These are phyloP conservation scores for Angomonas ambiguus DNA, from an alignment of 208 protist genomes.

Conservation along the genomic window DNA sequence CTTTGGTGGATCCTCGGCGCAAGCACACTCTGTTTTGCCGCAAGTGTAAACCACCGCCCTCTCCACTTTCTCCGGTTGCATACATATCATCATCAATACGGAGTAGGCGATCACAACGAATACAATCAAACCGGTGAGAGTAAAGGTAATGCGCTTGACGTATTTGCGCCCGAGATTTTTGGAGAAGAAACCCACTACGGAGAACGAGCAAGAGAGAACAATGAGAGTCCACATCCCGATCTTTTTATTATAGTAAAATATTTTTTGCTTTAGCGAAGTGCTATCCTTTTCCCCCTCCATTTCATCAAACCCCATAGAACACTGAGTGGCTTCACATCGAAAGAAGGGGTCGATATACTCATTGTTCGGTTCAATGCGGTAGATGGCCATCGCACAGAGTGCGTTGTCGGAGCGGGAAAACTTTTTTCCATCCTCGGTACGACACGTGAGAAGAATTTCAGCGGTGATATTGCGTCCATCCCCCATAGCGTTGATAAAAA, in stretches of 20 bases:
- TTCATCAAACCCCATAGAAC: constrained; percentile 39
- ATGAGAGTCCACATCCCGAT: constrained; percentile 45
- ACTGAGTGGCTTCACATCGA: constrained; percentile 43
- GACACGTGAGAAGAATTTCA: constrained; percentile 60
- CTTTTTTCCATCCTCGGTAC: constrained; percentile 47
- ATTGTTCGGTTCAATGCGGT: constrained; percentile 60
- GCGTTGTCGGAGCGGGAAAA: constrained; percentile 31
- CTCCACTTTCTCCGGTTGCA: constrained; percentile 26
- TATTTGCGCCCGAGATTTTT: constrained; percentile 28
- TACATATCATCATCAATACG: constrained; percentile 49
- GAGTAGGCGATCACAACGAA: constrained; percentile 48
- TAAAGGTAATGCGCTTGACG: constrained; percentile 29
- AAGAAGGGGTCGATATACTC: constrained; percentile 80
- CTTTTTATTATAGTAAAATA: constrained; percentile 6
- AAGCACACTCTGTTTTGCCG: constrained; percentile 51
- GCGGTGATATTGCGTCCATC: constrained; percentile 59
- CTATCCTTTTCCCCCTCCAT: constrained; percentile 12
- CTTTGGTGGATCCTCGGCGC: constrained; percentile 54
- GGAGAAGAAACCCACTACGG: constrained; percentile 35
- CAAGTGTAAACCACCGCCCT: constrained; percentile 54
- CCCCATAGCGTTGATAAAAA: constrained; percentile 61
- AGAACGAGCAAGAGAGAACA: constrained; percentile 39
- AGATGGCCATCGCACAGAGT: constrained; percentile 56
- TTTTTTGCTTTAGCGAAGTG: neutral
- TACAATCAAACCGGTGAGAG: constrained; percentile 26